A percentile compares a stretch with the other conserved stretches of the same genome.
phyloP scores from a whole-genome alignment of 306 rosid species.

The Elaeagnus macrophylla region DNA sequence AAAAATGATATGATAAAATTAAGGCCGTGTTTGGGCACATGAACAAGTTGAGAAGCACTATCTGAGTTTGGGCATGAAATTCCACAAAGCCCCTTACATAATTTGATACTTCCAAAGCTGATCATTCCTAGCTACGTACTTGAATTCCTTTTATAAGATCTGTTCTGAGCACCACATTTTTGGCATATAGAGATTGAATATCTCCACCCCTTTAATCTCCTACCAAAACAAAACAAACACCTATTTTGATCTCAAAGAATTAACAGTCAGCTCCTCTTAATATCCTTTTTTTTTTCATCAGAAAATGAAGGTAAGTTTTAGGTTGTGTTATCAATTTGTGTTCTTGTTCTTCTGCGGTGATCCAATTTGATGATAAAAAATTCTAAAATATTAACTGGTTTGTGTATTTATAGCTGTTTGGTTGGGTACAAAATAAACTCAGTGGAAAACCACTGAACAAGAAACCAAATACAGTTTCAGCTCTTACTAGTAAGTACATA shows the following conservation, averaged over 20 bases:
- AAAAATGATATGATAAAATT: too few species aligned
- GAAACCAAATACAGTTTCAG: conserved; percentile 32
- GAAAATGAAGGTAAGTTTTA: conserved; percentile 68
- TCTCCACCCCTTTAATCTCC: background rate
- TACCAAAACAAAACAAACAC: too few species aligned
- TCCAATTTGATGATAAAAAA: too few species aligned
- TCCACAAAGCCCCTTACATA: conserved; percentile 31
- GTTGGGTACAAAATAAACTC: conserved; percentile 90
- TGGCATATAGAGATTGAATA: conserved; percentile 10
- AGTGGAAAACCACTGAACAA: conserved; percentile 56
- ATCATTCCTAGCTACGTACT: conserved; percentile 28
- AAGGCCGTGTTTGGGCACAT: conserved; percentile 55
- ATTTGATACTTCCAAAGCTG: conserved; percentile 46
- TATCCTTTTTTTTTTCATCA: conserved; percentile 7
- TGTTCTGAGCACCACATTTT: conserved; percentile 22
- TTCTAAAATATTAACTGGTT: too few species aligned
- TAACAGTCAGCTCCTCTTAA: conserved; percentile 15
- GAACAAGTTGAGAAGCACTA: conserved; percentile 26
- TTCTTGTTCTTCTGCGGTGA: too few species aligned
- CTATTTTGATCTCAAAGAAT: too few species aligned
- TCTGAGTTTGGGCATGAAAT: conserved; percentile 48
- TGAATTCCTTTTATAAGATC: conserved; percentile 31
- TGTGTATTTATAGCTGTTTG: conserved; percentile 51
- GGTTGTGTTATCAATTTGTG: too few species aligned
- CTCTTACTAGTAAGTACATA: conserved; percentile 43